phyloP scores from a whole-genome alignment of 129 eudicot species.

The Lactuca saligna region DNA sequence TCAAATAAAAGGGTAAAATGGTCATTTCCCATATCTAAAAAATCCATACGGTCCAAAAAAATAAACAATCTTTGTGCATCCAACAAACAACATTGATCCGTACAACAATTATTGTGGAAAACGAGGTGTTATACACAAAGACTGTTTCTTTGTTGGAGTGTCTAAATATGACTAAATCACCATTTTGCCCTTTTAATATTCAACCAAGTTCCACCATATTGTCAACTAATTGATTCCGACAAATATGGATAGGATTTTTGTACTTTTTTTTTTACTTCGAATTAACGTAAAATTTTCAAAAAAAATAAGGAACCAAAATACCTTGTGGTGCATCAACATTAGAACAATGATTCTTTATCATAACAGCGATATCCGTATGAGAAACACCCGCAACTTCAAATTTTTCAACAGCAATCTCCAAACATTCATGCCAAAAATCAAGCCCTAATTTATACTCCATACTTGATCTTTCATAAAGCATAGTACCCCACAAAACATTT shows the following conservation, averaged over 20 bases:
- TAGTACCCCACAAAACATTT: constrained; percentile 77
- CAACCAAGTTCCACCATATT: no score
- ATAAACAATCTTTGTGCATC: no score
- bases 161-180: no score
- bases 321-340: constrained; percentile 74
- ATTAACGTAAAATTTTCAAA: neutral
- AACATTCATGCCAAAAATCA: constrained; percentile 89
- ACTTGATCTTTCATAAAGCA: constrained; percentile 88
- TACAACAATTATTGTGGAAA: no score
- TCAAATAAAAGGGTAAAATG: no score
- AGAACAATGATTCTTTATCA: constrained; percentile 91
- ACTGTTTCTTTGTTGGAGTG: no score
- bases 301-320: constrained; percentile 25
- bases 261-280: neutral
- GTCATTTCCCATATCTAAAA: no score
- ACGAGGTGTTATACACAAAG: no score
- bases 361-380: constrained; percentile 80
- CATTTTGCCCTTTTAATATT: no score
- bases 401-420: constrained; percentile 85
- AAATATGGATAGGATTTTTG: neutral
- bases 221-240: no score
- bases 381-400: constrained; percentile 88
- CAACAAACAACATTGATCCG: no score
- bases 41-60: no score
- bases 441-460: constrained; percentile 87